Base-by-base conservation (phyloP, 768 basidiomycete species). In the Leucocoprinus leucothites region DNA sequence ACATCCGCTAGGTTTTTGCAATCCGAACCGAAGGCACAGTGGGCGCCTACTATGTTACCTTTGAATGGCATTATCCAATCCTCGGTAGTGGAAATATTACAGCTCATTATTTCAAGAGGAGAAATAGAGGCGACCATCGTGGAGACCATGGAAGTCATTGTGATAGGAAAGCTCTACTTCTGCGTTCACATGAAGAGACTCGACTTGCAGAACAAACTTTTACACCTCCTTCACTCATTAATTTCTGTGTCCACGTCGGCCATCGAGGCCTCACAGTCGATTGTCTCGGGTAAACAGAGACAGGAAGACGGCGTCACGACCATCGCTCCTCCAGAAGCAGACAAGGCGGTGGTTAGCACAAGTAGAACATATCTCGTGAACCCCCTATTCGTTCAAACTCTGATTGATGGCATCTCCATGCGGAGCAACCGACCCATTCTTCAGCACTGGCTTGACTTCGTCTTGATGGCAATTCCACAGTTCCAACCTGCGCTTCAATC, bases 361-460 rank as follows among this genome's bases (percentile, higher is more conserved):
- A 63, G 57, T 46, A 72, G 54, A 6, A 41, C 40, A 7, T 82
- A 86, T 61, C 71, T 80, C 9, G 68, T 89, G 48, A 90, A 87
- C 62, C 81, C 89, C 0, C 78, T 93, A 41, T 70, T 97, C 24
- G 78, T 88, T 0, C 89, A 89, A 61, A 85, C 88, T 0, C 74
- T 98, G 19, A 74, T 88, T 16, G 91, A 96, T 64, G 96, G 91
- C 2, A 83, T 98, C 45, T 74, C 85, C 9, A 67, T 75, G 3
- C 72, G 77, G 9, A 69, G 79, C 26, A 97, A 96, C 69, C 82
- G 86, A 25, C 79, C 92, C 1, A 80, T 96, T 22, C 68, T 96
- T 26, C 95, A 97, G 64, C 92, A 97, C 62, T 98, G 96, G 96
- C 77, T 98, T 24, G 96, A 98, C 66, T 98, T 99, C 67, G 79